Evolutionary conservation across 1,284 basidiomycete species (phyloP), one percentile per base, ranked within the genome.

Genomic region (Apiotrichum gracile): DNA sequence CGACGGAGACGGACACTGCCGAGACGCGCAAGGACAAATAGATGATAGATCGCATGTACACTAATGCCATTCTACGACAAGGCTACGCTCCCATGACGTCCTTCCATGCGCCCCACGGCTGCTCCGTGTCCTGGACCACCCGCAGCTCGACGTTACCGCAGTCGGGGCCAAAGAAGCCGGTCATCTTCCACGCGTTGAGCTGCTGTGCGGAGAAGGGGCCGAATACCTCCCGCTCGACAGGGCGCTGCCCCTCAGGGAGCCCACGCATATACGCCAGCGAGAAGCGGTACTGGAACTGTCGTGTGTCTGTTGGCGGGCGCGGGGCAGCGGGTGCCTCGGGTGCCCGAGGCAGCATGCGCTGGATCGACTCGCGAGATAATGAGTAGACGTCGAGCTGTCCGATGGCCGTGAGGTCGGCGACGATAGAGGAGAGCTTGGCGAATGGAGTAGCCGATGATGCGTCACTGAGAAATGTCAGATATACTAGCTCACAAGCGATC

Each of bases 331-430:
- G 40, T 21, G 50, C 21, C 39, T 52, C 54, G 9, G 46, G 46
- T 40, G 48, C 48, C 14, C 54, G 54, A 6, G 75, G 74, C 2
- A 75, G 61, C 70, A 76, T 73, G 9, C 75, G 64, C 48, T 75
- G 72, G 19, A 77, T 66, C 8, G 73, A 66, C 60, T 76, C 74
- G 35, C 69, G 62, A 1, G 75, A 73, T 37, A 76, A 59, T 7
- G 72, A 72, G 60, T 77, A 76, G 22, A 77, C 72, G 57, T 77
- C 75, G 16, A 77, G 64, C 40, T 75, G 70, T 26, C 71, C 72
- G 24, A 72, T 65, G 13, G 68, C 61, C 1, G 72, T 69, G 19
- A 77, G 64, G 27, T 60, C 61, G 1, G 74, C 68, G 29, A 75
- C 69, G 38, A 74, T 67, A 35, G 69, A 65, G 17, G 74, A 72